Percentiles rank a stretch among this genome's conserved stretches.
phyloP scores from a whole-genome alignment of 2,329 filamentous ascomycete species.

The Neophaeococcomyces mojaviensis region DNA sequence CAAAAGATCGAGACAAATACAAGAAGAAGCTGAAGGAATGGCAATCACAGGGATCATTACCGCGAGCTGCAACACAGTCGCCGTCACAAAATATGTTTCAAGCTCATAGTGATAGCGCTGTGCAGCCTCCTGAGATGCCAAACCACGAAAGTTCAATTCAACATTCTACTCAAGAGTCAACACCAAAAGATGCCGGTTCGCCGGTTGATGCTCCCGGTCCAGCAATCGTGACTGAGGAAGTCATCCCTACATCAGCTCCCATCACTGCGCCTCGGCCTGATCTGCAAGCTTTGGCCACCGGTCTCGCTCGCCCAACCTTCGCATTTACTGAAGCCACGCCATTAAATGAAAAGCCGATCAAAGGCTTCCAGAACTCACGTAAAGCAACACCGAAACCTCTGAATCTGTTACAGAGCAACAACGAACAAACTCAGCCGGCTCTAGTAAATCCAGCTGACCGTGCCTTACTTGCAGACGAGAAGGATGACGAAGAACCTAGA shows the following conservation, averaged over 20 bases:
- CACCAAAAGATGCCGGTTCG: not conserved
- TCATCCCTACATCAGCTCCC: not conserved
- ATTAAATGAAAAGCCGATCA: conserved; percentile 42
- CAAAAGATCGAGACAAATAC: conserved; percentile 94
- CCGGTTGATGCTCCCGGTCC: conserved; percentile 1
- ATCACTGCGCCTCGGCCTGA: conserved; percentile 2
- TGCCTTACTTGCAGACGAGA: conserved; percentile 6
- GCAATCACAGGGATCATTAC: conserved; percentile 33
- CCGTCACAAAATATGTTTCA: not conserved
- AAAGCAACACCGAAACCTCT: conserved; percentile 82
- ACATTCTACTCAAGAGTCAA: not conserved
- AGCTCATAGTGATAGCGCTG: not conserved
- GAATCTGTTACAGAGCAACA: conserved; percentile 50
- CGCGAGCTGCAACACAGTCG: not conserved
- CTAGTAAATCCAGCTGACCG: not conserved
- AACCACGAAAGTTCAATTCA: not conserved
- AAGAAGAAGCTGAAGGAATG: conserved; percentile 81
- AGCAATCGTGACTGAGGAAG: not conserved
- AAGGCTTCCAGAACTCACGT: conserved; percentile 53
- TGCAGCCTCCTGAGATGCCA: not conserved
- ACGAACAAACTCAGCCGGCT: conserved; percentile 7
- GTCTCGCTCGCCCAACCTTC: conserved; percentile 15
- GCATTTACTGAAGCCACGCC: conserved; percentile 32
- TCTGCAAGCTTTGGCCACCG: conserved; percentile 13
- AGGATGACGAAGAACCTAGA: conserved; percentile 33